A percentile compares a stretch with the other conserved stretches of the same genome.
Evolutionary conservation across 225 moss, liverwort and hornwort genomes (phyloP).

Genomic region (Takakia lepidozioides): DNA sequence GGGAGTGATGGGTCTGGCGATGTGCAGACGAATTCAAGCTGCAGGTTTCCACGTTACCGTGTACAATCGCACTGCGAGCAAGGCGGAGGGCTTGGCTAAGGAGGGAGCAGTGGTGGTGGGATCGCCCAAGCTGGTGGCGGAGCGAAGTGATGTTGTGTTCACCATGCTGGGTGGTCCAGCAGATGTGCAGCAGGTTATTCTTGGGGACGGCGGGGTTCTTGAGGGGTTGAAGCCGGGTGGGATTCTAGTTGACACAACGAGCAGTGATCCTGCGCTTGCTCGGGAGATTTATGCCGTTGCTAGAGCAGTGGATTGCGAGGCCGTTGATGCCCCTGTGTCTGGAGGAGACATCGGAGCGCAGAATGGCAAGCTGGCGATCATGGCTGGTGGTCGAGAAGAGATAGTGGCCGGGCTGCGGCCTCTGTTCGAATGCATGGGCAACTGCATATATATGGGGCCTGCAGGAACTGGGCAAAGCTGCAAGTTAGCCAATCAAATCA

Average conservation of each 20-base stretch:
- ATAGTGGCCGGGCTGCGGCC: not conserved
- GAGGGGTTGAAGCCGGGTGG: not conserved
- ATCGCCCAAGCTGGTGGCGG: slow-evolving; percentile 5
- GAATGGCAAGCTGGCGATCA: slow-evolving; percentile 3
- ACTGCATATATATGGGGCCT: slow-evolving; percentile 1
- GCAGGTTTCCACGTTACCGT: slow-evolving; percentile 5
- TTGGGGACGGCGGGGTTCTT: not conserved
- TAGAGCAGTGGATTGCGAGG: not conserved
- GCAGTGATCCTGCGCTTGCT: slow-evolving; percentile 8
- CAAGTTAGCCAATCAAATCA: slow-evolving; percentile 9
- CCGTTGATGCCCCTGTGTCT: slow-evolving; percentile 8
- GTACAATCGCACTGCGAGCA: slow-evolving; percentile 6
- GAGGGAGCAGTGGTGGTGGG: slow-evolving; percentile 2
- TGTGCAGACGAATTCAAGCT: not conserved
- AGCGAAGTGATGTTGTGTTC: slow-evolving; percentile 8
- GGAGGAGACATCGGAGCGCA: slow-evolving; percentile 5
- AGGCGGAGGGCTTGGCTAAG: not conserved
- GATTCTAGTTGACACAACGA: slow-evolving; percentile 8
- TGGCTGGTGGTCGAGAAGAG: slow-evolving; percentile 7
- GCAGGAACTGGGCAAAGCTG: slow-evolving; percentile 8
- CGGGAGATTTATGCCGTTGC: slow-evolving; percentile 7
- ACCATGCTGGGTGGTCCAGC: slow-evolving; percentile 5
- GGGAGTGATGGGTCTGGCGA: slow-evolving; percentile 7
- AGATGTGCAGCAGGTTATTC: slow-evolving; percentile 3
- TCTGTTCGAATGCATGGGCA: slow-evolving; percentile 2